A percentile compares a stretch with the other conserved stretches of the same genome.
phyloP scores from a whole-genome alignment of 129 eudicot genomes.

The carrot (Daucus carota) region DH1_v3.0 NC_030389.2:10723001-10723500 shows the following conservation, averaged over 20 bases:
- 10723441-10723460: constrained; percentile 1
- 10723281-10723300: not conserved
- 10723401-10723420: not conserved
- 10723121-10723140: not conserved
- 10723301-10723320: not conserved
- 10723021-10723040: no score
- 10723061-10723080: no score
- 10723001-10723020: no score
- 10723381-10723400: not conserved
- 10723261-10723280: not conserved
- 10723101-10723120: not conserved
- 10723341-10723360: not conserved
- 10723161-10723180: not conserved
- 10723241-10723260: not conserved
- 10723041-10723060: no score
- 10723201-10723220: not conserved
- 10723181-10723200: not conserved
- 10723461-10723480: not conserved
- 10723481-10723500: not conserved
- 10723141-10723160: not conserved
- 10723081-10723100: no score
- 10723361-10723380: not conserved
- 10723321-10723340: not conserved
- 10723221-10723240: not conserved
- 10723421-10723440: not conserved